Conservation (phyloP, 805 yeast species). For the Debaryomyces maramus region DNA sequence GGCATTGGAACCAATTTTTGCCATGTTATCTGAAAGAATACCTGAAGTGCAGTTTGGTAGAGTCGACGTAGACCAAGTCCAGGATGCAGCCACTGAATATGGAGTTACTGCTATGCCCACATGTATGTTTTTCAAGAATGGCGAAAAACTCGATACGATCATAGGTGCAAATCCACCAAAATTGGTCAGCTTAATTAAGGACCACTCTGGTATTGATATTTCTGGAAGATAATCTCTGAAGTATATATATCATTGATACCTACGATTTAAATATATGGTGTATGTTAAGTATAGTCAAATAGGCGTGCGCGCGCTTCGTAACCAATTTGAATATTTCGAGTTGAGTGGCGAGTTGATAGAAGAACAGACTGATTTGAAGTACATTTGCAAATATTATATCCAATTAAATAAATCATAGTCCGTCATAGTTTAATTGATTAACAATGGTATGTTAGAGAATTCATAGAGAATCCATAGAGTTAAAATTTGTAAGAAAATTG, state of each 20-base stretch:
- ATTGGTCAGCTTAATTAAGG: conserved; percentile 27
- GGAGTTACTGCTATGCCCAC: conserved; percentile 79
- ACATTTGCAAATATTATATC: too few species aligned
- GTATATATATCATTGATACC: neutral
- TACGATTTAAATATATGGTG: neutral
- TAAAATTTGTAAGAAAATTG: neutral
- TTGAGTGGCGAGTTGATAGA: conserved; percentile 1
- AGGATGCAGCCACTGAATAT: conserved; percentile 59
- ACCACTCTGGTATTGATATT: conserved; percentile 30
- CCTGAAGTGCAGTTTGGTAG: conserved; percentile 61
- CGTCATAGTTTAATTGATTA: neutral
- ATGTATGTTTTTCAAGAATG: conserved; percentile 59
- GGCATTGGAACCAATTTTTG: conserved; percentile 40
- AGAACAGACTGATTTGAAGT: neutral
- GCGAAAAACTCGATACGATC: conserved; percentile 54
- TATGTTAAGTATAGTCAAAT: neutral
- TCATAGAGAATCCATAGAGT: neutral
- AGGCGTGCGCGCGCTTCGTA: neutral
- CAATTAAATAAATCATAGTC: too few species aligned
- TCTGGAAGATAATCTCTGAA: conserved; percentile 9
- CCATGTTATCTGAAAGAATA: conserved; percentile 31
- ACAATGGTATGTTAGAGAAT: neutral
- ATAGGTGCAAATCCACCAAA: conserved; percentile 63
- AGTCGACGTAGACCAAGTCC: conserved; percentile 67
- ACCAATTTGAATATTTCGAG: neutral